Evolutionary conservation across 306 rosid species (phyloP).

Genomic region (Coriaria nepalensis): DNA sequence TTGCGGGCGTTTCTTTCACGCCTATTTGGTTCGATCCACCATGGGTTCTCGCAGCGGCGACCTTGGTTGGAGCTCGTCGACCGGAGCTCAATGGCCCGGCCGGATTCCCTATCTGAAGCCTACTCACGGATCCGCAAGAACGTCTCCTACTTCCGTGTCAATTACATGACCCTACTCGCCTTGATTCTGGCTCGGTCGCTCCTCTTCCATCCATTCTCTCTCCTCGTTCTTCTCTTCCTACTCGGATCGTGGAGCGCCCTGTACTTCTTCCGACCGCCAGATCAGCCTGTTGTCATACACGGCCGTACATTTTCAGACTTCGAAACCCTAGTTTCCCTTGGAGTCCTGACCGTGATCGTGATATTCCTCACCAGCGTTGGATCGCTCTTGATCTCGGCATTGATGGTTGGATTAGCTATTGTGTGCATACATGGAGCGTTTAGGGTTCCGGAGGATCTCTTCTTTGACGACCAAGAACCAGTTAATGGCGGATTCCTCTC

Average conservation of each 20-base stretch:
- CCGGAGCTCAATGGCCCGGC: constrained; percentile 49
- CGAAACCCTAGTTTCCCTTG: constrained; percentile 56
- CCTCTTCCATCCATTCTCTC: constrained; percentile 68
- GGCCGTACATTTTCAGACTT: constrained; percentile 78
- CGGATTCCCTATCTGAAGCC: constrained; percentile 68
- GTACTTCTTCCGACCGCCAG: constrained; percentile 71
- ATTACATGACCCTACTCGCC: constrained; percentile 50
- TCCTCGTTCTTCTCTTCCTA: constrained; percentile 62
- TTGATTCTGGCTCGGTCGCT: constrained; percentile 66
- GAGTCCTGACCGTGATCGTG: constrained; percentile 49
- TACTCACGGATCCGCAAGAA: constrained; percentile 91
- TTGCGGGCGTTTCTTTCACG: constrained; percentile 78
- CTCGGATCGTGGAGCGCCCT: constrained; percentile 72
- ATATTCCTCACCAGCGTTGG: constrained; percentile 80
- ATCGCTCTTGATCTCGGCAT: constrained; percentile 73
- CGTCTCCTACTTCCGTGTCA: constrained; percentile 71
- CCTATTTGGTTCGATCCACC: constrained; percentile 45
- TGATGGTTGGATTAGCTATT: constrained; percentile 56
- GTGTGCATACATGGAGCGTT: constrained; percentile 77
- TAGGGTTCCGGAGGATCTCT: constrained; percentile 78
- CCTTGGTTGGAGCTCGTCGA: constrained; percentile 81
- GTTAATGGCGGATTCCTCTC: constrained; percentile 59
- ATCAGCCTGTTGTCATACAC: constrained; percentile 61
- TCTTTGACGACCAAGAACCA: constrained; percentile 84
- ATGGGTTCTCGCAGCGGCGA: constrained; percentile 74